These are phyloP conservation scores for Fusarium sp. DNA, from an alignment of 2,329 filamentous ascomycete genomes.

Conservation along the genomic window DNA sequence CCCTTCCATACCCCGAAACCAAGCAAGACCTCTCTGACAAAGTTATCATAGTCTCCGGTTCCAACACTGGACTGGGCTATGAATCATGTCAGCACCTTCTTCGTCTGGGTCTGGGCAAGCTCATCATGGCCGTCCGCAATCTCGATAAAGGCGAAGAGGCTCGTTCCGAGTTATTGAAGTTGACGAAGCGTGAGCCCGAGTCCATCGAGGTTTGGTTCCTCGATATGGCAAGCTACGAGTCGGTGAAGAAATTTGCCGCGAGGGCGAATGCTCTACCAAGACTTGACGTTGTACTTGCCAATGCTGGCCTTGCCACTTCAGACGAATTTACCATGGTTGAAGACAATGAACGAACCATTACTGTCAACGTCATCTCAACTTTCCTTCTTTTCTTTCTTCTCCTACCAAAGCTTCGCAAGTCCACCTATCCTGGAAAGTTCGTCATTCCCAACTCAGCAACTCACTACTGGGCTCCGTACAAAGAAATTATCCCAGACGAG, in stretches of 20 bases:
- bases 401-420: constrained; percentile 44
- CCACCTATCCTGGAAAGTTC: constrained; percentile 25
- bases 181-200: background rate
- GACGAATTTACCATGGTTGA: constrained; percentile 52
- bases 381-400: constrained; percentile 41
- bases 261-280: constrained; percentile 48
- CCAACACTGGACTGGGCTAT: constrained; percentile 56
- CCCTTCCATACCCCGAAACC: constrained; percentile 40
- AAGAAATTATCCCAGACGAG: constrained; percentile 34
- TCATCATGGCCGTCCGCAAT: constrained; percentile 55
- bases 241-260: constrained; percentile 55
- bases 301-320: constrained; percentile 55
- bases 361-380: constrained; percentile 45
- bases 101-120: constrained; percentile 46
- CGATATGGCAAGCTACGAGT: constrained; percentile 60
- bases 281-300: constrained; percentile 59
- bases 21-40: constrained; percentile 39
- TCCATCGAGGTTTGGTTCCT: constrained; percentile 60
- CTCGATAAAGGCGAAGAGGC: constrained; percentile 57
- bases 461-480: constrained; percentile 44
- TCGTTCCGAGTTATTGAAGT: constrained; percentile 48
- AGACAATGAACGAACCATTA: constrained; percentile 62
- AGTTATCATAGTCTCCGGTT: constrained; percentile 55
- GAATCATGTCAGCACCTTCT: constrained; percentile 53
- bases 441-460: constrained; percentile 42